These are phyloP conservation scores for Patellaria atrata DNA, from an alignment of 495 filamentous ascomycete genomes.

Conservation along the genomic window DNA sequence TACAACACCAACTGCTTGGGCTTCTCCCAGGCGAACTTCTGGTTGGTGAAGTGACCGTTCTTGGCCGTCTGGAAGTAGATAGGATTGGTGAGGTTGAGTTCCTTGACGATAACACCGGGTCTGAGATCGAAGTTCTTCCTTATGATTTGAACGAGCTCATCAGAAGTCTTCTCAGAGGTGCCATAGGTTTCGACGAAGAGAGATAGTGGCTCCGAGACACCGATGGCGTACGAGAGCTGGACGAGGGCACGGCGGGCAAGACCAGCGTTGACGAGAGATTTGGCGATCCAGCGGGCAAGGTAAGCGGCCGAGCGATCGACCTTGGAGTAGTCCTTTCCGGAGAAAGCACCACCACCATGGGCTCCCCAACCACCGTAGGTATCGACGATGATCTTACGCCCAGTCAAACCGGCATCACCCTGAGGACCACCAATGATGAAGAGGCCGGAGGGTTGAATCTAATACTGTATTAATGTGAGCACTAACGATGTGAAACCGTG, in stretches of 20 bases:
- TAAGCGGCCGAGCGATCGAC: conserved; percentile 98
- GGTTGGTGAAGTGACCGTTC: conserved; percentile 99
- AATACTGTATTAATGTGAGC: conserved; percentile 12
- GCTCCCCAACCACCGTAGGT: conserved; percentile 99
- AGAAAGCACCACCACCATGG: conserved; percentile 99
- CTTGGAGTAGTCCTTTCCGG: conserved; percentile 99
- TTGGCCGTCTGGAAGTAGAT: conserved; percentile 98
- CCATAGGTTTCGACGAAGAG: conserved; percentile 81
- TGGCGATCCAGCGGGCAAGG: conserved; percentile 94
- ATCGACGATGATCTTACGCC: conserved; percentile 99
- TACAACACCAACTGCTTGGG: conserved; percentile 88
- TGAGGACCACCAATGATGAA: conserved; percentile 99
- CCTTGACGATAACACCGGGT: conserved; percentile 95
- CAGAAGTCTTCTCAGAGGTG: conserved; percentile 55
- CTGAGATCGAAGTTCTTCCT: conserved; percentile 89
- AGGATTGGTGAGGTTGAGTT: conserved; percentile 85
- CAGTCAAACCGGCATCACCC: conserved; percentile 96
- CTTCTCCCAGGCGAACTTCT: conserved; percentile 95
- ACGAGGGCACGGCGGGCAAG: conserved; percentile 85
- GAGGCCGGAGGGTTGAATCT: conserved; percentile 93
- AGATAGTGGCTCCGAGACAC: conserved; percentile 90
- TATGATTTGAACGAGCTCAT: conserved; percentile 86
- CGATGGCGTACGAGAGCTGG: conserved; percentile 97
- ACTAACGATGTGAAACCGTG: too few relatives aligned
- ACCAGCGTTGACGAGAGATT: conserved; percentile 81